Conservation (phyloP, 208 protist species). For the Leishmania tropica region DNA sequence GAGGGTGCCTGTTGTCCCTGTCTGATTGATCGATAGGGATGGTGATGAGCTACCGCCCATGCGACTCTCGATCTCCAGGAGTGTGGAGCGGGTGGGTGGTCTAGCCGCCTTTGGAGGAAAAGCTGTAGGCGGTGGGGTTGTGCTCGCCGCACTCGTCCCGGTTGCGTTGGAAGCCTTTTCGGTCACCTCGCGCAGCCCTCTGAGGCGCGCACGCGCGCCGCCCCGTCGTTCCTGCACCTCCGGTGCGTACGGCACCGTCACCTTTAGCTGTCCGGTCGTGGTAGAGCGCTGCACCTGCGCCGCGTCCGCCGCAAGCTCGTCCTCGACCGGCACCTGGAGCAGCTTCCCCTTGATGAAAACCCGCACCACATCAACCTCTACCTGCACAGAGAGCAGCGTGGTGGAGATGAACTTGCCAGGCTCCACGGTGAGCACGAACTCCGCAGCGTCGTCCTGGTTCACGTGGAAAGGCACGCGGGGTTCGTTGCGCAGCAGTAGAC, state of each 20-base stretch:
- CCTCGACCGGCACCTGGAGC: conserved; percentile 89
- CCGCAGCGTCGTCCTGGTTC: conserved; percentile 71
- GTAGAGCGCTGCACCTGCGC: conserved; percentile 72
- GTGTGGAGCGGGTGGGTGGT: conserved; percentile 8
- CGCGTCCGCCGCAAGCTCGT: conserved; percentile 71
- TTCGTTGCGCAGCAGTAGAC: conserved; percentile 92
- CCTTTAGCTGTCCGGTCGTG: conserved; percentile 83
- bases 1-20: neutral
- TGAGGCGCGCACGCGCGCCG: conserved; percentile 3
- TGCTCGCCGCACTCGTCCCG: neutral
- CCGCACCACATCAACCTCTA: conserved; percentile 92
- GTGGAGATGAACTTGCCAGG: conserved; percentile 95
- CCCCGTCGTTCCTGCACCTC: conserved; percentile 42
- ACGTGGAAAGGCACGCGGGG: conserved; percentile 88
- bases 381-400: conserved; percentile 91
- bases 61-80: conserved; percentile 29
- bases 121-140: neutral
- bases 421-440: conserved; percentile 84
- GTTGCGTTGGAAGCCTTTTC: neutral
- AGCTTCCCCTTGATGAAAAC: conserved; percentile 94
- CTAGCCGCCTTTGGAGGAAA: neutral
- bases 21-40: neutral
- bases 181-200: conserved; percentile 5
- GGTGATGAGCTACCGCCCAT: neutral
- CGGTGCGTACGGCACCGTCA: conserved; percentile 77